Conservation (phyloP, 1,284 basidiomycete species). For the Cryptococcus floricola region DNA sequence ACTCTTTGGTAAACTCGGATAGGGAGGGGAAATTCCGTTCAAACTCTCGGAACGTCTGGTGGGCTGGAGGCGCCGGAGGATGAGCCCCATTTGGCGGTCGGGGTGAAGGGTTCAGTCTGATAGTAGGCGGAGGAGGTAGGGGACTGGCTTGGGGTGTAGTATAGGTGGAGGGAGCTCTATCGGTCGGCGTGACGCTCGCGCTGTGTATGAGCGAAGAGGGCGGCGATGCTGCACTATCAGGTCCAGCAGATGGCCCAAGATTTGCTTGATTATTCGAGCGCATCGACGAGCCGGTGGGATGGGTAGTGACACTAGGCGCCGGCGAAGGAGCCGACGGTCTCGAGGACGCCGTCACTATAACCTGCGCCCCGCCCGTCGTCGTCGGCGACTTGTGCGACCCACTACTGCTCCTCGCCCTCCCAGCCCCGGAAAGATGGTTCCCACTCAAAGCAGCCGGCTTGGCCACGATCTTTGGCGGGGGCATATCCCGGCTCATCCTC, state of each 20-base stretch:
- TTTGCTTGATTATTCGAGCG: constrained; percentile 10
- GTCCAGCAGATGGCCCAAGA: no score
- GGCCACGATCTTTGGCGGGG: not conserved
- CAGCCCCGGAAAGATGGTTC: not conserved
- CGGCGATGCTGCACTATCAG: not conserved
- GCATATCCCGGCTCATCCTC: constrained; percentile 34
- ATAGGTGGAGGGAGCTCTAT: constrained; percentile 1
- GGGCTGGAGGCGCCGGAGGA: constrained; percentile 3
- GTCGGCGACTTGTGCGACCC: constrained; percentile 4
- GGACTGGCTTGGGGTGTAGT: not conserved
- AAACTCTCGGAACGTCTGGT: constrained; percentile 30
- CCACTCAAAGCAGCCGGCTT: constrained; percentile 5
- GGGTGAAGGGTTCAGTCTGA: not conserved
- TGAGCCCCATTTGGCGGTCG: not conserved
- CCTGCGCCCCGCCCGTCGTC: not conserved
- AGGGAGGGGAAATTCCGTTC: constrained; percentile 44
- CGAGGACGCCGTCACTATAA: not conserved
- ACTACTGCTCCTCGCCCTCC: constrained; percentile 11
- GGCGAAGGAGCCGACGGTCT: constrained; percentile 1
- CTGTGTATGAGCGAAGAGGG: not conserved
- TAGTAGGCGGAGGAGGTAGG: constrained; percentile 1
- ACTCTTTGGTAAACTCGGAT: constrained; percentile 44
- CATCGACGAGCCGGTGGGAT: constrained; percentile 25
- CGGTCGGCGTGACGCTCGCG: not conserved
- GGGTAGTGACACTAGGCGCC: not conserved